A percentile compares a stretch with the other conserved stretches of the same genome.
phyloP scores from a whole-genome alignment of 352 stramenopile genomes.

The Pythium dissotocum region DNA sequence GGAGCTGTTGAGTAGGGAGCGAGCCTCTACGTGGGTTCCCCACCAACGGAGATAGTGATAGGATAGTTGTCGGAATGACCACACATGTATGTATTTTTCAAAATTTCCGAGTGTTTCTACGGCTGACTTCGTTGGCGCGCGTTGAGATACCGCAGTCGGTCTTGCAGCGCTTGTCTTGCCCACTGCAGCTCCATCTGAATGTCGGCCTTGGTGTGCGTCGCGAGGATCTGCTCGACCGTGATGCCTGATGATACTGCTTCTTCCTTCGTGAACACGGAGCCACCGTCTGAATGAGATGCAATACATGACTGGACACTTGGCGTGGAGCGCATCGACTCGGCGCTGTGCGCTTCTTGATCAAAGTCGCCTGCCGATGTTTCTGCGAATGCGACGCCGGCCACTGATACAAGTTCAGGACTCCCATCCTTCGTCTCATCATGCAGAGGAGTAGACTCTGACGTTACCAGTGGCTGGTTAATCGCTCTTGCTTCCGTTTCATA shows the following conservation, averaged over 20 bases:
- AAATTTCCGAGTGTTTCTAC: not conserved
- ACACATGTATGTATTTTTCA: not conserved
- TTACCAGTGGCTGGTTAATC: too few relatives aligned
- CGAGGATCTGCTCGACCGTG: constrained; percentile 43
- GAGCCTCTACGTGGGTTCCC: not conserved
- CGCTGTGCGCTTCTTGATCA: not conserved
- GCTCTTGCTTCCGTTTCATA: too few relatives aligned
- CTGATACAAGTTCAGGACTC: too few relatives aligned
- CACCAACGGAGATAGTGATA: not conserved
- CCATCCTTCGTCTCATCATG: not conserved
- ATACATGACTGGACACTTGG: too few relatives aligned
- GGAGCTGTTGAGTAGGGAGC: not conserved
- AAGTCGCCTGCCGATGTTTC: too few relatives aligned
- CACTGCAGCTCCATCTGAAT: constrained; percentile 61
- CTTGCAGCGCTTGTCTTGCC: constrained; percentile 43
- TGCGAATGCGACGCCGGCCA: too few relatives aligned
- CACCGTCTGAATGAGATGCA: not conserved
- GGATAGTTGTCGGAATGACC: not conserved
- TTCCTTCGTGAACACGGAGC: not conserved
- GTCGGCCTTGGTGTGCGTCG: constrained; percentile 47
- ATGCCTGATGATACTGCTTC: not conserved
- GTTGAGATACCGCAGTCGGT: constrained; percentile 44
- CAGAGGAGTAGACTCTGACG: not conserved
- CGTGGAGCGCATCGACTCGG: too few relatives aligned
- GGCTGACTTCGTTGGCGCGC: not conserved